These are phyloP conservation scores for Metschnikowia cubensis DNA, from an alignment of 805 yeast genomes.

Conservation along the genomic window DNA sequence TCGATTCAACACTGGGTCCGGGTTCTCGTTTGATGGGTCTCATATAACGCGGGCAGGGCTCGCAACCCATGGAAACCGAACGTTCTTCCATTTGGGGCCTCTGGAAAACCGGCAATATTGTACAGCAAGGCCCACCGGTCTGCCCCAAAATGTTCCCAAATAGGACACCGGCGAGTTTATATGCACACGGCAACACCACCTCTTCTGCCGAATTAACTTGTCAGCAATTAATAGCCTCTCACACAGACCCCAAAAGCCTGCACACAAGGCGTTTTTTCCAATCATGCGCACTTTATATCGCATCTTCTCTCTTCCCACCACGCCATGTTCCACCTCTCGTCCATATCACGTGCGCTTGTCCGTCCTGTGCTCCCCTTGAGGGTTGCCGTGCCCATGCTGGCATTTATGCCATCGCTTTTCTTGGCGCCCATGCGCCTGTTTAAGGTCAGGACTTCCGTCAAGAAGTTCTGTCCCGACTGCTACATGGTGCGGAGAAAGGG, in stretches of 20 bases:
- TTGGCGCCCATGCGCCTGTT: conserved; percentile 51
- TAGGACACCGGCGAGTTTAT: no score
- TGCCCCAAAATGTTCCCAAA: no score
- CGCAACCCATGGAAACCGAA: no score
- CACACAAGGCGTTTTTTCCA: neutral
- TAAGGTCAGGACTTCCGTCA: conserved; percentile 89
- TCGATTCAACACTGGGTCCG: no score
- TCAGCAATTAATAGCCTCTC: no score
- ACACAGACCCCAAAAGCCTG: neutral
- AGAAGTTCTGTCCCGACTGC: conserved; percentile 90
- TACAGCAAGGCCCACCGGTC: no score
- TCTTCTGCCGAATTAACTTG: no score
- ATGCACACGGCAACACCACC: no score
- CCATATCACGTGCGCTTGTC: conserved; percentile 14
- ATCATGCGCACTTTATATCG: neutral
- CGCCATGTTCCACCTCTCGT: conserved; percentile 15
- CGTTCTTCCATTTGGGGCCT: no score
- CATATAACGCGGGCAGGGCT: no score
- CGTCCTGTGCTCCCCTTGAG: conserved; percentile 9
- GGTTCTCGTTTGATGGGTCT: no score
- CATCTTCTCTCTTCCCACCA: neutral
- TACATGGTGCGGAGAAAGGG: conserved; percentile 92
- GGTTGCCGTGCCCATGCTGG: conserved; percentile 4
- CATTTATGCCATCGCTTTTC: conserved; percentile 10
- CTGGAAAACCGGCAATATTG: no score